These are phyloP conservation scores for Pseudonitzschia multiseries DNA, from an alignment of 108 stramenopile species.

Conservation along the genomic window DNA sequence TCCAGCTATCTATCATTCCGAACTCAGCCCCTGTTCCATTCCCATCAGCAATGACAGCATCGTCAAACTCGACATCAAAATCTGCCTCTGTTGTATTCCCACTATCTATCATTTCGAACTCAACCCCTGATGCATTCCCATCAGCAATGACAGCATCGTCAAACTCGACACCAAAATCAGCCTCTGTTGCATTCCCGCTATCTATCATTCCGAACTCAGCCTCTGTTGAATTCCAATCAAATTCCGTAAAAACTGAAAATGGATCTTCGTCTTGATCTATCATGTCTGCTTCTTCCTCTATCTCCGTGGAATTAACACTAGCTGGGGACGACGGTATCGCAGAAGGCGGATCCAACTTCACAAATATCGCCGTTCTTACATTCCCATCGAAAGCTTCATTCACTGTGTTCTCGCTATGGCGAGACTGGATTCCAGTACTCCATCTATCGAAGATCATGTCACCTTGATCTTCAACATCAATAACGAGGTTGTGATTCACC, in stretches of 20 bases:
- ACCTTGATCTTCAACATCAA: conserved; percentile 22
- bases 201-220: no score
- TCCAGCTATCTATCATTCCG: no score
- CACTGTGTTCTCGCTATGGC: not conserved
- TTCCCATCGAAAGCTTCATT: not conserved
- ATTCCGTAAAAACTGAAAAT: not conserved
- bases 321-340: not conserved
- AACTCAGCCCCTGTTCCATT: no score
- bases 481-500: conserved; percentile 25
- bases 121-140: no score
- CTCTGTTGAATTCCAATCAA: no score
- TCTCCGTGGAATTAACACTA: not conserved
- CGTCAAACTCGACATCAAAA: no score
- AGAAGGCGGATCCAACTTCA: not conserved
- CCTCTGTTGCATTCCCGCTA: no score
- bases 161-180: no score
- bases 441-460: conserved; percentile 16
- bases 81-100: no score
- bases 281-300: not conserved
- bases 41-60: not conserved
- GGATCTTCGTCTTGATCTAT: not conserved
- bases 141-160: not conserved
- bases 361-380: conserved; percentile 1
- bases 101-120: no score
- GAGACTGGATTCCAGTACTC: conserved; percentile 12